Evolutionary conservation across 2,329 filamentous ascomycete genomes (phyloP).

Genomic region (Aspergillus ochraceoroseus): DNA sequence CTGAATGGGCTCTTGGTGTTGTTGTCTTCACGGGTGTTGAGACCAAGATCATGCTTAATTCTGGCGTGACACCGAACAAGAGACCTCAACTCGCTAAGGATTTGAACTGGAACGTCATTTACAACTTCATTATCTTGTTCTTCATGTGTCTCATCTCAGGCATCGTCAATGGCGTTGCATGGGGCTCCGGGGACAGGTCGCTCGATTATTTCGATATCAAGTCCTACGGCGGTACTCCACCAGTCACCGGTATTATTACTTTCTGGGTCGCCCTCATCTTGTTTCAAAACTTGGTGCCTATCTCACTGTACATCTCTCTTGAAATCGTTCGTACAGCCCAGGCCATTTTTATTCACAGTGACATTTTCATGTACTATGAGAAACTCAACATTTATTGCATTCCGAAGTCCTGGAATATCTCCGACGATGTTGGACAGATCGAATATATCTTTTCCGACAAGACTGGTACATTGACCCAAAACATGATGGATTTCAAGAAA

Average conservation of each 20-base stretch:
- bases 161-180: conserved; percentile 78
- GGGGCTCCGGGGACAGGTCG: conserved; percentile 69
- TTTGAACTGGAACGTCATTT: conserved; percentile 94
- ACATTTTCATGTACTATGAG: conserved; percentile 95
- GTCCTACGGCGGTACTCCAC: conserved; percentile 68
- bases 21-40: conserved; percentile 93
- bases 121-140: conserved; percentile 88
- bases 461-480: conserved; percentile 83
- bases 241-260: conserved; percentile 85
- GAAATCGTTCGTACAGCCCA: conserved; percentile 92
- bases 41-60: conserved; percentile 99
- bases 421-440: conserved; percentile 94
- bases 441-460: conserved; percentile 99
- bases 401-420: conserved; percentile 98
- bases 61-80: conserved; percentile 91
- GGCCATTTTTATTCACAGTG: conserved; percentile 95
- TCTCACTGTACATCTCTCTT: conserved; percentile 93
- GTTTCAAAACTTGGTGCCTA: conserved; percentile 98
- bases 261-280: conserved; percentile 94
- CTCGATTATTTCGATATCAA: conserved; percentile 79
- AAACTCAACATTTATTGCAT: conserved; percentile 90
- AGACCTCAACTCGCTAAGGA: conserved; percentile 85
- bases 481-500: conserved; percentile 99
- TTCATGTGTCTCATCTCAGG: conserved; percentile 82
- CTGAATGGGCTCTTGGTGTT: conserved; percentile 89